phyloP scores from a whole-genome alignment of 2,329 filamentous ascomycete species.

The Endothia cerciana region DNA sequence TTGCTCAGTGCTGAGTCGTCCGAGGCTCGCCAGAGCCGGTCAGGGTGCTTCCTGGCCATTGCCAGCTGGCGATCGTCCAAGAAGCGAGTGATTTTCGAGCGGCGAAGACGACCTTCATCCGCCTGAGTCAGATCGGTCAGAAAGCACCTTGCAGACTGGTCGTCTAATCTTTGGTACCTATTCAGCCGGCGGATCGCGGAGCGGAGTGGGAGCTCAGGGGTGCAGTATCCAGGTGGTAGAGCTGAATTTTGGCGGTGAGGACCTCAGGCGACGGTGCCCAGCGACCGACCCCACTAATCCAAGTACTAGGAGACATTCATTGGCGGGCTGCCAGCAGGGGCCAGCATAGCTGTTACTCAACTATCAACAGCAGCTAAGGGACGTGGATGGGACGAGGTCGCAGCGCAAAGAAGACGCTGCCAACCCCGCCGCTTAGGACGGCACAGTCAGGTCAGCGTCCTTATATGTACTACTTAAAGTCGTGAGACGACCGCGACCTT shows the following conservation, averaged over 20 bases:
- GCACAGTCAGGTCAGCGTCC: background rate
- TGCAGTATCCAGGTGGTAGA: background rate
- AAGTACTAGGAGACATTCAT: background rate
- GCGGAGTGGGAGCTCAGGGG: background rate
- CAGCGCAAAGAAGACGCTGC: background rate
- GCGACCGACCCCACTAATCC: background rate
- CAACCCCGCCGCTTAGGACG: background rate
- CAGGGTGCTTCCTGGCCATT: background rate
- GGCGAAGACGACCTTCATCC: background rate
- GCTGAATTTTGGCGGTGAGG: slow-evolving; percentile 12
- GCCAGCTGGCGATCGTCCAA: background rate
- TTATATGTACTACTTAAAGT: background rate
- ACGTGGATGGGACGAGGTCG: background rate
- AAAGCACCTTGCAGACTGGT: background rate
- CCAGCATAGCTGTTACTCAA: background rate
- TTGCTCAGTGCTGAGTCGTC: background rate
- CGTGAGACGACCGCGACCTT: background rate
- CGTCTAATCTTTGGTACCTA: background rate
- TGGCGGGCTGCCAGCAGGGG: background rate
- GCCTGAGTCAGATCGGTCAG: background rate
- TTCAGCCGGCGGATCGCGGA: background rate
- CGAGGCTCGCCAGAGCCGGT: background rate
- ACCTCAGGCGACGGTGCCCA: background rate
- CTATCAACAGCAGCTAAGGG: background rate
- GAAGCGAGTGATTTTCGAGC: background rate